Evolutionary conservation across 371 early-diverging fungal genomes (phyloP).

Genomic region (Rhizomucor pusillus): DNA sequence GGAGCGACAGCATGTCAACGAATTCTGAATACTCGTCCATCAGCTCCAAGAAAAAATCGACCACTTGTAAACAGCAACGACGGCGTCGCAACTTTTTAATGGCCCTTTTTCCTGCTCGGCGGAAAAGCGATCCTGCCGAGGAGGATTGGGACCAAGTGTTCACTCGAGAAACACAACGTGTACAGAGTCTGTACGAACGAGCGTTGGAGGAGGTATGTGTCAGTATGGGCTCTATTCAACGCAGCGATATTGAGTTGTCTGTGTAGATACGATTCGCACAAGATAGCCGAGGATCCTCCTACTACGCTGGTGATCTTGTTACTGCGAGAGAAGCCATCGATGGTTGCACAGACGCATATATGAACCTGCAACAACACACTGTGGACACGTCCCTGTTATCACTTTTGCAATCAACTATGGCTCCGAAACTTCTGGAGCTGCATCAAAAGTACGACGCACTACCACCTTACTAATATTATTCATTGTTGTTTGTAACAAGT

Average conservation of each 20-base stretch:
- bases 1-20: neutral
- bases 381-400: constrained; percentile 12
- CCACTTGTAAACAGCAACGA: constrained; percentile 1
- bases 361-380: constrained; percentile 20
- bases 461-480: constrained; percentile 12
- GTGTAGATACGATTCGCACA: constrained; percentile 25
- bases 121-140: constrained; percentile 9
- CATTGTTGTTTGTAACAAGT: neutral
- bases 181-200: constrained; percentile 8
- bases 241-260: too few species aligned
- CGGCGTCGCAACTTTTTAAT: constrained; percentile 1
- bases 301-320: constrained; percentile 36
- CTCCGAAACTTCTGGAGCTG: constrained; percentile 25
- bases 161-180: constrained; percentile 2
- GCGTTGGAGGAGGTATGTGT: constrained; percentile 15
- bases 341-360: constrained; percentile 22
- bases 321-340: constrained; percentile 37
- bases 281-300: constrained; percentile 36
- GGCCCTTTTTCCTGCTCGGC: neutral
- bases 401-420: constrained; percentile 23
- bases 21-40: neutral
- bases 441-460: constrained; percentile 23
- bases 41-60: constrained; percentile 6
- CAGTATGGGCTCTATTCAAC: neutral
- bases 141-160: constrained; percentile 10